Percentiles rank a stretch among this genome's conserved stretches.
Conservation (phyloP, 805 yeast genomes). For the Candida berthetii region DNA sequence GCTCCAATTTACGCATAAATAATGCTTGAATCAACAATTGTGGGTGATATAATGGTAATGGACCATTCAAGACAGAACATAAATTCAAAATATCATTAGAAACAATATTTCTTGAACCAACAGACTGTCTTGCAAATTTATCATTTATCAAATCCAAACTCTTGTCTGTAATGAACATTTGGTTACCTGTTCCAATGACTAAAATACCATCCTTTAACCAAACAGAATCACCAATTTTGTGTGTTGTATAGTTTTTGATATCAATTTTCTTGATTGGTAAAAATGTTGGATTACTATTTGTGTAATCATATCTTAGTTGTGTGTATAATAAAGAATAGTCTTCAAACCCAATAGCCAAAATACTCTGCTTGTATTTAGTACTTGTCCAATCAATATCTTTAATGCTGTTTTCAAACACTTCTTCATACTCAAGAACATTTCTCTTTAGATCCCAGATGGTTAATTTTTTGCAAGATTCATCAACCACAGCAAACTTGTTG, state of each 20-base stretch:
- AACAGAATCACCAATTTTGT: conserved; percentile 79
- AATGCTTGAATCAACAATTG: conserved; percentile 75
- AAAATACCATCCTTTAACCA: conserved; percentile 80
- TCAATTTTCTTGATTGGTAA: conserved; percentile 69
- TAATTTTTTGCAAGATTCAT: conserved; percentile 40
- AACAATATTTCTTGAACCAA: conserved; percentile 54
- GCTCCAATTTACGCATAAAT: conserved; percentile 48
- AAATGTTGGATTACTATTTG: conserved; percentile 74
- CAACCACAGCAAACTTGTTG: conserved; percentile 71
- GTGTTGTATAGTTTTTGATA: conserved; percentile 65
- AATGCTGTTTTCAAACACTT: conserved; percentile 34
- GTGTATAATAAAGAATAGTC: conserved; percentile 62
- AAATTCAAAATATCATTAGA: conserved; percentile 56
- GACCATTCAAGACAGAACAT: conserved; percentile 79
- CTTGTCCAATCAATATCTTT: conserved; percentile 87
- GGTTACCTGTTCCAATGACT: conserved; percentile 86
- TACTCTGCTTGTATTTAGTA: conserved; percentile 56
- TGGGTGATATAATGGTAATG: conserved; percentile 87
- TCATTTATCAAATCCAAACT: conserved; percentile 46
- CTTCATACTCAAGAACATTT: conserved; percentile 59
- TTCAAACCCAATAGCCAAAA: conserved; percentile 75
- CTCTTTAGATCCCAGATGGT: conserved; percentile 77
- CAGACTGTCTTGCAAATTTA: conserved; percentile 42
- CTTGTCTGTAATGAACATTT: conserved; percentile 76
- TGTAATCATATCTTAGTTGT: conserved; percentile 83